Evolutionary conservation across 1,284 basidiomycete species (phyloP).

Genomic region (Tetrapyrgos nigripes): DNA sequence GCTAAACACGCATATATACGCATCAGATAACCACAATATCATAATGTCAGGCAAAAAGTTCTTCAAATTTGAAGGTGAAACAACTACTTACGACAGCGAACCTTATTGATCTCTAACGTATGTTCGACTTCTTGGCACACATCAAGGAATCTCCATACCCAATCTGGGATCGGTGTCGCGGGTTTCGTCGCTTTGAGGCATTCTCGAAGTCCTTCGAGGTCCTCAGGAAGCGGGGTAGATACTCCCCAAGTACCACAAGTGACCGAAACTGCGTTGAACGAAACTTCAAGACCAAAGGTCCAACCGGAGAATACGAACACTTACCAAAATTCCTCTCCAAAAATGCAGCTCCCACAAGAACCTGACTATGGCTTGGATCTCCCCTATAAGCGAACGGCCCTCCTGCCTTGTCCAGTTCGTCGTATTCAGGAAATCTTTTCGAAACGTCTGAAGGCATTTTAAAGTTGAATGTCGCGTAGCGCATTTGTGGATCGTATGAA

Average conservation of each 20-base stretch:
- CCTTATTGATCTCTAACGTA: conserved; percentile 12
- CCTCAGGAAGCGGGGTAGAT: conserved; percentile 11
- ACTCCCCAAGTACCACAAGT: conserved; percentile 19
- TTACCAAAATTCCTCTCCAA: not conserved
- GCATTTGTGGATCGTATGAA: conserved; percentile 20
- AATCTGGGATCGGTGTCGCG: conserved; percentile 19
- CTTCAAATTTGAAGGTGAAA: not conserved
- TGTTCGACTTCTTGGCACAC: conserved; percentile 20
- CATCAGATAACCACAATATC: too few species aligned
- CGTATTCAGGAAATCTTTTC: not conserved
- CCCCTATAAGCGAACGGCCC: not conserved
- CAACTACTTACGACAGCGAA: conserved; percentile 18
- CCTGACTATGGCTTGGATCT: not conserved
- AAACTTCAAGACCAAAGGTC: not conserved
- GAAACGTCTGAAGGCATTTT: not conserved
- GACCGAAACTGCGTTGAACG: not conserved
- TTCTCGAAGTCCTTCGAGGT: conserved; percentile 18
- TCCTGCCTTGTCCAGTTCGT: not conserved
- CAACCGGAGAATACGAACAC: not conserved
- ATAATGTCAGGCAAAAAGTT: too few species aligned
- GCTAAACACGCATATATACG: conserved; percentile 11
- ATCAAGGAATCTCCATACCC: conserved; percentile 21
- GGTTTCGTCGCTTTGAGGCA: conserved; percentile 13
- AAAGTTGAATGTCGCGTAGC: conserved; percentile 16
- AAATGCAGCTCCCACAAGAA: not conserved